Conservation (phyloP, 306 rosid species). For the Cajanus cajan region DNA sequence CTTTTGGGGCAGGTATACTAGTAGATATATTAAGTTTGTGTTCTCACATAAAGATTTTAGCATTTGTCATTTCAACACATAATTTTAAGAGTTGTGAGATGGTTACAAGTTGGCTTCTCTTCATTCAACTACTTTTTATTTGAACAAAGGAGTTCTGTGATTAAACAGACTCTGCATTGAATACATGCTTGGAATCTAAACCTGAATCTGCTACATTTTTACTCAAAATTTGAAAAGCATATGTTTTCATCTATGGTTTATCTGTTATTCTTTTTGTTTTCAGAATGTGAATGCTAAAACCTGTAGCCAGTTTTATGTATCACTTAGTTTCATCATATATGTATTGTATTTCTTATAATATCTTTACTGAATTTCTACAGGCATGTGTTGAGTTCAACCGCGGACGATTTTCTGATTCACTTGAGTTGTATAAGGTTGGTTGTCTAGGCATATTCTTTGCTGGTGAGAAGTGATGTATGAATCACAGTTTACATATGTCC, state of each 20-base stretch:
- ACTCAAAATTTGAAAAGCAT: neutral
- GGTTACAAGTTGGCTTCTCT: conserved; percentile 5
- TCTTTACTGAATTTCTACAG: conserved; percentile 53
- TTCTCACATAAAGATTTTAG: neutral
- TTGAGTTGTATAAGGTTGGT: conserved; percentile 95
- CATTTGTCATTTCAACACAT: neutral
- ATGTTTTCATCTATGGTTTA: neutral
- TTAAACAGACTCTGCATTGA: neutral
- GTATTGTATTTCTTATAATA: conserved; percentile 29
- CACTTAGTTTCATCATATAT: conserved; percentile 8
- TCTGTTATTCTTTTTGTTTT: conserved; percentile 14
- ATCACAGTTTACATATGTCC: conserved; percentile 19
- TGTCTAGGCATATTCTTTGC: conserved; percentile 30
- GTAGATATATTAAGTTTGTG: neutral
- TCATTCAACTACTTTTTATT: neutral
- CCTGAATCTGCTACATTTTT: neutral
- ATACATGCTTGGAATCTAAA: conserved; percentile 2
- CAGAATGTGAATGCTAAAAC: conserved; percentile 12
- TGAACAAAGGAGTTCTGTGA: neutral
- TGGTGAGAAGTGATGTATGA: conserved; percentile 15
- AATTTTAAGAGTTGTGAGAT: neutral
- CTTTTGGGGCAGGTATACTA: conserved; percentile 86
- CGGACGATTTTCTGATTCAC: conserved; percentile 82
- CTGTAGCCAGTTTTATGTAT: conserved; percentile 26
- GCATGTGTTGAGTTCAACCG: conserved; percentile 98